Conservation (phyloP, 2,329 filamentous ascomycete genomes). For the Xylariaceae sp. region DNA sequence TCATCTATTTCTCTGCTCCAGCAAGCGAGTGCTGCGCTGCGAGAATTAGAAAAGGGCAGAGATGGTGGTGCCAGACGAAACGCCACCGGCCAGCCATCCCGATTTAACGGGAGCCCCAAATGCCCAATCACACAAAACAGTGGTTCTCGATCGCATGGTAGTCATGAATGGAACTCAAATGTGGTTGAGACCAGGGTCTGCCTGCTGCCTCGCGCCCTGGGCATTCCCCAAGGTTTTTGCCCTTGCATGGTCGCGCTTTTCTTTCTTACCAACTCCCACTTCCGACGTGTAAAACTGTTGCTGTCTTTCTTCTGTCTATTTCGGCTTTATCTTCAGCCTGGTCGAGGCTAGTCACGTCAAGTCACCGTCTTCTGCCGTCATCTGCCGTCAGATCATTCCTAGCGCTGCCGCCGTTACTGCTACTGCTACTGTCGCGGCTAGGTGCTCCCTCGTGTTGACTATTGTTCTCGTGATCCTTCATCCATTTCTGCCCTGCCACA, state of each 20-base stretch:
- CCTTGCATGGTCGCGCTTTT: slow-evolving; percentile 25
- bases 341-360: slow-evolving; percentile 6
- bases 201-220: slow-evolving; percentile 17
- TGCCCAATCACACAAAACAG: slow-evolving; percentile 21
- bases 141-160: slow-evolving; percentile 25
- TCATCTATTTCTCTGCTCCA: too few relatives aligned
- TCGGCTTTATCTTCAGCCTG: too few relatives aligned
- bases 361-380: not conserved
- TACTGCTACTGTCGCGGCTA: not conserved
- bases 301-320: slow-evolving; percentile 17
- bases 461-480: too few relatives aligned
- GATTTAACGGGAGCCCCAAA: slow-evolving; percentile 25
- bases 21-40: slow-evolving; percentile 8
- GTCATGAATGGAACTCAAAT: slow-evolving; percentile 21
- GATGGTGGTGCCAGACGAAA: too few relatives aligned
- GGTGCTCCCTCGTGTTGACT: too few relatives aligned
- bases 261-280: slow-evolving; percentile 25
- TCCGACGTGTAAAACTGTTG: slow-evolving; percentile 24
- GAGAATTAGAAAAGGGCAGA: too few relatives aligned
- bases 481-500: too few relatives aligned
- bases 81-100: slow-evolving; percentile 28
- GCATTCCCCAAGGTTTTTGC: slow-evolving; percentile 16
- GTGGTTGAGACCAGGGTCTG: slow-evolving; percentile 24
- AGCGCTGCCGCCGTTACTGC: not conserved
- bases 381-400: not conserved